Evolutionary conservation across 2,329 filamentous ascomycete species (phyloP), one percentile per base, ranked within the genome.

Genomic region (Tolypocladium ovalisporum): DNA sequence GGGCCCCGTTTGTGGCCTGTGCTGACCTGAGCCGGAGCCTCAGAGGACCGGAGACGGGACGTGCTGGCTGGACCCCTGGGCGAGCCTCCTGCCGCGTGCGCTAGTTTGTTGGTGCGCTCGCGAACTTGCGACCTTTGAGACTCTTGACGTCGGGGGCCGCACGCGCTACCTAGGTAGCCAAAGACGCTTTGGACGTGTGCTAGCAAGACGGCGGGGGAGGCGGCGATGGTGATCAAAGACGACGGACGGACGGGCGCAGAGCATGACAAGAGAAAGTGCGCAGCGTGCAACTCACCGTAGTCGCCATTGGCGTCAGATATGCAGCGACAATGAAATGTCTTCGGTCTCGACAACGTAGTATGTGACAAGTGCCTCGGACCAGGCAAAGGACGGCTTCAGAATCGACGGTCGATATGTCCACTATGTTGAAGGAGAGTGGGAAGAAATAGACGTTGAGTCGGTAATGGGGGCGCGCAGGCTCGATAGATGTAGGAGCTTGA

Each of bases 91-190:
- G 60, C 61, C 60, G 61, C 54, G 58, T 63, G 67, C 64, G 63
- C 66, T 68, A 67, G 66, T 59, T 61, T 68, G 66, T 27, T 32
- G 44, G 15, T 32, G 44, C 44, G 44, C 32, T 27, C 44, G 22
- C 67, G 67, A 70, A 71, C 71, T 72, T 52, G 32, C 69, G 67
- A n/a, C n/a, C n/a, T 27, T 29, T 66, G 62, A 71, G 65, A 67
- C 63, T 62, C 66, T 69, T 71, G 67, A 70, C 68, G 68, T 69
- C 67, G 68, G 62, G 62, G 65, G 63, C 62, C n/a, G 10, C 32
- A 51, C 17, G 27, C 29, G 52, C 39, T 29, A 32, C 27, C 7
- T 29, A 19, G 32, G 32, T 34, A 34, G 32, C 24, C 22, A 24
- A 44, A 9, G 9, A 12, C 12, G 44, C 44, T 6, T 29, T 19